phyloP scores from a whole-genome alignment of 306 rosid genomes.

The Rosa lucieae region DNA sequence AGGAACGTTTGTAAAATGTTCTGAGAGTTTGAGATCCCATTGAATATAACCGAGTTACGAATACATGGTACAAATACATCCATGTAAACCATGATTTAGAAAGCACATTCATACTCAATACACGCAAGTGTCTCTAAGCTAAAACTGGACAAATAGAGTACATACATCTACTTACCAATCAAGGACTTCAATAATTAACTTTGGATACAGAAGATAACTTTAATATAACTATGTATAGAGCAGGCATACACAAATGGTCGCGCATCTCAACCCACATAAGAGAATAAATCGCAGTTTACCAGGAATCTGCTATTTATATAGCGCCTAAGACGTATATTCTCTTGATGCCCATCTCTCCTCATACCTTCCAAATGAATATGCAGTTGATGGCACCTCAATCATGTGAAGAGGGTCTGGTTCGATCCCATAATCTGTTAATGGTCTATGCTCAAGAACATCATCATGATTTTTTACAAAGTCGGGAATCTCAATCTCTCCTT shows the following conservation, averaged over 20 bases:
- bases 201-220: not conserved
- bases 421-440: constrained; percentile 93
- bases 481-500: constrained; percentile 76
- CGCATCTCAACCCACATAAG: not conserved
- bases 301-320: not conserved
- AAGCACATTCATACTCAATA: not conserved
- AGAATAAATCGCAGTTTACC: not conserved
- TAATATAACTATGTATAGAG: constrained; percentile 41
- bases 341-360: constrained; percentile 76
- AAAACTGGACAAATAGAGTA: not conserved
- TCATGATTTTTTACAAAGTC: constrained; percentile 85
- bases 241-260: not conserved
- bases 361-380: constrained; percentile 61
- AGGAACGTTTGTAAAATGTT: too few species aligned
- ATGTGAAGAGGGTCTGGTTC: constrained; percentile 79
- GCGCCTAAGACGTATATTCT: constrained; percentile 42
- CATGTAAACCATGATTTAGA: too few species aligned
- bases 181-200: not conserved
- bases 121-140: not conserved
- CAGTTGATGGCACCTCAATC: constrained; percentile 54
- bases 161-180: not conserved
- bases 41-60: too few species aligned
- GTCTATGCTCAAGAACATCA: constrained; percentile 77
- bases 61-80: too few species aligned
- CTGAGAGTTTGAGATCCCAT: too few species aligned